Evolutionary conservation across 306 rosid genomes (phyloP).

Genomic region (Trichosanthes truncata): DNA sequence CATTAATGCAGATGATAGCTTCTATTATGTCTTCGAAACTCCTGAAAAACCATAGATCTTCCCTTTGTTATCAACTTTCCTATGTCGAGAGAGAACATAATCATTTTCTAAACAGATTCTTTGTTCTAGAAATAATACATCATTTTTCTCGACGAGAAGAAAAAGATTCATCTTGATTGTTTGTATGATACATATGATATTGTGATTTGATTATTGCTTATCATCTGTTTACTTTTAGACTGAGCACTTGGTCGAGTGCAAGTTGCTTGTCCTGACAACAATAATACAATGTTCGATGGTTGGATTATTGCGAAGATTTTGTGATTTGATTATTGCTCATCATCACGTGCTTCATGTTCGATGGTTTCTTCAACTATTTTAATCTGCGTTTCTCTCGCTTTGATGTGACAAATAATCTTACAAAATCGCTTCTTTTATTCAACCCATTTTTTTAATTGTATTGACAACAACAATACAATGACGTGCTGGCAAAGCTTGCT

Average conservation of each 20-base stretch:
- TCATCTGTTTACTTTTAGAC: not conserved
- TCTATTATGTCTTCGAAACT: not conserved
- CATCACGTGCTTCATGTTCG: not conserved
- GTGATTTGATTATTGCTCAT: no score
- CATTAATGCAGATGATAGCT: not conserved
- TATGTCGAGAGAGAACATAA: not conserved
- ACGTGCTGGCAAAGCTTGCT: not conserved
- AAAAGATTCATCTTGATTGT: not conserved
- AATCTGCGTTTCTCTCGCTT: not conserved
- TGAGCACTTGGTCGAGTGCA: not conserved
- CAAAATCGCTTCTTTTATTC: not conserved
- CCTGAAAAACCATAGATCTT: not conserved
- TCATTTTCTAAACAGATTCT: not conserved
- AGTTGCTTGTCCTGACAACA: not conserved
- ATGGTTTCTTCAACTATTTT: not conserved
- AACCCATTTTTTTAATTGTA: not conserved
- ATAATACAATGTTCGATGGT: no score
- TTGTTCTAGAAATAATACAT: not conserved
- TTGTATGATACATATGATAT: no score
- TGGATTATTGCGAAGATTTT: no score
- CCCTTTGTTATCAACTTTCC: not conserved
- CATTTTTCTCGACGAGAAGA: not conserved
- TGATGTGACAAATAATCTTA: not conserved
- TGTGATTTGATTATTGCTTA: not conserved
- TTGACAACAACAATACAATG: not conserved